Percentiles rank a stretch among this genome's conserved stretches.
phyloP scores from a whole-genome alignment of 768 basidiomycete genomes.

The Mycena rosella region DNA sequence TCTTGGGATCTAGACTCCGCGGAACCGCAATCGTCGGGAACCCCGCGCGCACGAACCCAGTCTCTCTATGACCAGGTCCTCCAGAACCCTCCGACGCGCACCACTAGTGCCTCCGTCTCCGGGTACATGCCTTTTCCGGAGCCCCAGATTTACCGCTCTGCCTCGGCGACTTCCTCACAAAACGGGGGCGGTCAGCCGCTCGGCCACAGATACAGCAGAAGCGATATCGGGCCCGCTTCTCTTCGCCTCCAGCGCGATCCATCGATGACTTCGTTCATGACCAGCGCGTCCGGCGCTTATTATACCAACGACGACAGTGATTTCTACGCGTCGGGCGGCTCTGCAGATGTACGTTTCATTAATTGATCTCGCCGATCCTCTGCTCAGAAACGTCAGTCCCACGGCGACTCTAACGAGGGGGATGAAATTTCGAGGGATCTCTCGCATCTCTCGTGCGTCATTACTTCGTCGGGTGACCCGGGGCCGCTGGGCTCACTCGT shows the following conservation, averaged over 20 bases:
- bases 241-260: slow-evolving; percentile 46
- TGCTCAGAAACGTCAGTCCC: slow-evolving; percentile 35
- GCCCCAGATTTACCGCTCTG: slow-evolving; percentile 62
- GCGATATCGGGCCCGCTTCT: slow-evolving; percentile 48
- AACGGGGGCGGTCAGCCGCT: slow-evolving; percentile 34
- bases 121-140: slow-evolving; percentile 62
- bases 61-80: slow-evolving; percentile 48
- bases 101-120: slow-evolving; percentile 52
- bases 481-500: slow-evolving; percentile 34
- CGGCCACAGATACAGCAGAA: slow-evolving; percentile 55
- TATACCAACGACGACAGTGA: slow-evolving; percentile 53
- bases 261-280: slow-evolving; percentile 51
- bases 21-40: slow-evolving; percentile 35
- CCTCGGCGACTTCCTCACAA: slow-evolving; percentile 50
- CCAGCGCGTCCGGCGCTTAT: slow-evolving; percentile 50
- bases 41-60: slow-evolving; percentile 47
- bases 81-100: slow-evolving; percentile 49
- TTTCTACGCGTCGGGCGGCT: slow-evolving; percentile 45
- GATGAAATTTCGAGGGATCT: slow-evolving; percentile 49
- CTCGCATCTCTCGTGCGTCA: slow-evolving; percentile 56
- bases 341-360: slow-evolving; percentile 47
- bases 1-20: slow-evolving; percentile 19
- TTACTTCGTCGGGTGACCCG: slow-evolving; percentile 24
- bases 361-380: slow-evolving; percentile 15
- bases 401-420: slow-evolving; percentile 43